Evolutionary conservation across 352 stramenopile species (phyloP).

Genomic region (Phytophthora foliorum): DNA sequence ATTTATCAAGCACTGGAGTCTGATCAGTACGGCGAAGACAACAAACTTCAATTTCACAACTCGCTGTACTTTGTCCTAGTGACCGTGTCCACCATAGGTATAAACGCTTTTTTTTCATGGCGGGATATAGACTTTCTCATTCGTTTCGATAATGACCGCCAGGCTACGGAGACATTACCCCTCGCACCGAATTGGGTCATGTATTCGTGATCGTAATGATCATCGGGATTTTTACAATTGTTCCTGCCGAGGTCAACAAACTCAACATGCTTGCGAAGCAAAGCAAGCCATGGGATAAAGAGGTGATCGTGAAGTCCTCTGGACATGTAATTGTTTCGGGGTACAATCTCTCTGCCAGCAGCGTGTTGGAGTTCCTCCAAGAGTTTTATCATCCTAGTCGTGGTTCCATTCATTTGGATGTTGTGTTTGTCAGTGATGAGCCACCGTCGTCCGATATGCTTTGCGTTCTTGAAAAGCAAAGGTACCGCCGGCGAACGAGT

Average conservation of each 20-base stretch:
- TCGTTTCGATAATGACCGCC: not conserved
- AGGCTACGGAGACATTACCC: slow-evolving; percentile 79
- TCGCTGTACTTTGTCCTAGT: slow-evolving; percentile 83
- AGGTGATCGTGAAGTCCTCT: slow-evolving; percentile 52
- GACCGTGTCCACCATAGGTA: slow-evolving; percentile 77
- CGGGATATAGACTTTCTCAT: not conserved
- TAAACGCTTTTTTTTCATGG: slow-evolving; percentile 4
- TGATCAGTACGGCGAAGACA: slow-evolving; percentile 43
- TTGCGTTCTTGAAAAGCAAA: slow-evolving; percentile 54
- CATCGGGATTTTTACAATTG: slow-evolving; percentile 71
- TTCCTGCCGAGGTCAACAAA: slow-evolving; percentile 67
- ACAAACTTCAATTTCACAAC: slow-evolving; percentile 64
- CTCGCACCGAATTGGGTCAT: slow-evolving; percentile 60
- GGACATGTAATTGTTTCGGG: slow-evolving; percentile 75
- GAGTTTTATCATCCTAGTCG: slow-evolving; percentile 80
- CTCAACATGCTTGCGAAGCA: slow-evolving; percentile 71
- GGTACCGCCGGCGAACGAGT: slow-evolving; percentile 52
- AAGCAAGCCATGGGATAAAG: slow-evolving; percentile 68
- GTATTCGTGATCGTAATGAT: slow-evolving; percentile 80
- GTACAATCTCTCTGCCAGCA: slow-evolving; percentile 50
- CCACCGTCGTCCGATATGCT: slow-evolving; percentile 48
- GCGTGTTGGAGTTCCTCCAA: slow-evolving; percentile 67
- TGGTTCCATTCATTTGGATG: slow-evolving; percentile 66
- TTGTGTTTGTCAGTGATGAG: slow-evolving; percentile 69
- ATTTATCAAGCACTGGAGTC: slow-evolving; percentile 74